These are phyloP conservation scores for Aegilops tauschii DNA, from an alignment of 176 grass and related monocot species.

Conservation along the genomic window DNA sequence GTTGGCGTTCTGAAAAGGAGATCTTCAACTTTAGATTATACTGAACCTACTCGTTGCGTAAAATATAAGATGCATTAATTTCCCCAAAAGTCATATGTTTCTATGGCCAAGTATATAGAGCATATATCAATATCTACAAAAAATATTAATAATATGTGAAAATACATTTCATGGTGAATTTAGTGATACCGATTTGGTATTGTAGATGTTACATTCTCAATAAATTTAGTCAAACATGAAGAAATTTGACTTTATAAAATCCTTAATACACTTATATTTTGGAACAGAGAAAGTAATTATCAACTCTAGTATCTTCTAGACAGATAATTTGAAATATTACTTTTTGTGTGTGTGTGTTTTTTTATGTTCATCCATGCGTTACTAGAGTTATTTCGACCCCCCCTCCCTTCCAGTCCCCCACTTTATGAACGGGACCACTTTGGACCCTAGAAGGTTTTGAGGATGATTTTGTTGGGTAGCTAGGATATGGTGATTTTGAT, in stretches of 20 bases:
- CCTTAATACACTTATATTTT: too few relatives aligned
- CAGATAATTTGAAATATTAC: neutral
- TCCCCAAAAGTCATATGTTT: neutral
- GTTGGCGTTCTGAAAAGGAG: neutral
- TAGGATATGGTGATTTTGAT: neutral
- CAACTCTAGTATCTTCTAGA: neutral
- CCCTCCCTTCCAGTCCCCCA: neutral
- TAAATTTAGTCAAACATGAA: too few relatives aligned
- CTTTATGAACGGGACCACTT: neutral
- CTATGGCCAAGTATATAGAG: too few relatives aligned
- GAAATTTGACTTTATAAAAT: too few relatives aligned
- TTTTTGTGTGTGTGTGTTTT: neutral
- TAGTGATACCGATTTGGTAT: too few relatives aligned
- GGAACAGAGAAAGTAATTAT: neutral
- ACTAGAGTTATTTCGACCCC: neutral
- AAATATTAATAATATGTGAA: too few relatives aligned
- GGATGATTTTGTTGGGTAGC: too few relatives aligned
- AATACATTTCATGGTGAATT: too few relatives aligned
- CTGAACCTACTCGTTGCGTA: neutral
- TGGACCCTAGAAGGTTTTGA: neutral
- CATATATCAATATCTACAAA: too few relatives aligned
- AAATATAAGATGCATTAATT: neutral
- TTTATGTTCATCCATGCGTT: neutral
- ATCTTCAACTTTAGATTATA: neutral
- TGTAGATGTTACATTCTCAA: too few relatives aligned